These are phyloP conservation scores for Dissophora ornata DNA, from an alignment of 192 early-diverging fungal genomes.

Conservation along the genomic window DNA sequence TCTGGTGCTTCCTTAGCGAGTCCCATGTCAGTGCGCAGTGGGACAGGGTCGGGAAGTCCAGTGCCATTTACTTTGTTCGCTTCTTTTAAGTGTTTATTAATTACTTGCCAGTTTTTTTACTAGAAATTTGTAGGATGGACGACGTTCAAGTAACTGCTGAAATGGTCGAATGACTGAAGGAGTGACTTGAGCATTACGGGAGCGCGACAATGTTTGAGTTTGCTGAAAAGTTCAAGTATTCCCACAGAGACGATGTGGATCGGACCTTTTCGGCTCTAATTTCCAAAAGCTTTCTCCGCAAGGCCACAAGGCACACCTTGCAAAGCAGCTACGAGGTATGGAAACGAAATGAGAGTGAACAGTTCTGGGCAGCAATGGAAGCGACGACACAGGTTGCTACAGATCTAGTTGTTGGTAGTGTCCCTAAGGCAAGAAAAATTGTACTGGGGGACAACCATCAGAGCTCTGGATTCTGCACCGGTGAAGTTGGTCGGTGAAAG, in stretches of 20 bases:
- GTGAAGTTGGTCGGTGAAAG: too few species aligned
- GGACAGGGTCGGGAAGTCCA: conserved; percentile 20
- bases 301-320: conserved; percentile 8
- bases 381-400: conserved; percentile 2
- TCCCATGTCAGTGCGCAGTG: conserved; percentile 18
- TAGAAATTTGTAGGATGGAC: neutral
- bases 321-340: conserved; percentile 7
- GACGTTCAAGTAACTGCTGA: neutral
- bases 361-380: conserved; percentile 10
- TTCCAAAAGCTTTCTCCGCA: conserved; percentile 10
- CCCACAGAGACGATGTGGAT: conserved; percentile 3
- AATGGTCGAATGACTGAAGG: conserved; percentile 7
- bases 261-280: conserved; percentile 1
- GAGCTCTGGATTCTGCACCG: too few species aligned
- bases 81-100: neutral
- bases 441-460: conserved; percentile 8
- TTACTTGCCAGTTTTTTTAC: too few species aligned
- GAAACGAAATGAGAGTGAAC: neutral
- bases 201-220: conserved; percentile 10
- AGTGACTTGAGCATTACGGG: neutral
- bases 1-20: conserved; percentile 6
- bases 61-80: conserved; percentile 12
- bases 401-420: conserved; percentile 9
- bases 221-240: conserved; percentile 2
- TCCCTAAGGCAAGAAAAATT: conserved; percentile 2